phyloP scores from a whole-genome alignment of 108 stramenopile genomes.

The Aurantiochytrium sp. region DNA sequence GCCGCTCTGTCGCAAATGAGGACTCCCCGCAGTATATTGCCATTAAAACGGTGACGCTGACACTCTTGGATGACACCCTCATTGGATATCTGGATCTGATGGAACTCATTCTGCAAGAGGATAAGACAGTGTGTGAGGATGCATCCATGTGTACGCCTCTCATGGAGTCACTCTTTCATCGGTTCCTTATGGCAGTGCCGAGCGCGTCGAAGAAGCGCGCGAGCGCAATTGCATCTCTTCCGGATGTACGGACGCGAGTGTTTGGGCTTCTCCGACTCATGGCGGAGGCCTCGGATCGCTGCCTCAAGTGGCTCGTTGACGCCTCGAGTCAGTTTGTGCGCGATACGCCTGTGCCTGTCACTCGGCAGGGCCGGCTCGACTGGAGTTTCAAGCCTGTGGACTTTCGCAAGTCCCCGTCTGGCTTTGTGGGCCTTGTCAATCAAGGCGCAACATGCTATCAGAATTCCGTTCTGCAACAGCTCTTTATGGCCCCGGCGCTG shows the following conservation, averaged over 20 bases:
- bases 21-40: not conserved
- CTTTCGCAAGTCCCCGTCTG: not conserved
- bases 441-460: slow-evolving; percentile 22
- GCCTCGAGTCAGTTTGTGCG: not conserved
- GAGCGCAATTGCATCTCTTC: not conserved
- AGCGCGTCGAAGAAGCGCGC: not conserved
- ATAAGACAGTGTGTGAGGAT: not conserved
- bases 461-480: slow-evolving; percentile 18
- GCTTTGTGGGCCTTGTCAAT: slow-evolving; percentile 19
- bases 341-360: not conserved
- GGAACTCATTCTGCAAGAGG: not conserved
- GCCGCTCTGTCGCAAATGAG: not conserved
- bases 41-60: not conserved
- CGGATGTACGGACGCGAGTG: not conserved
- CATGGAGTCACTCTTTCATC: not conserved
- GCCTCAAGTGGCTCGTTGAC: not conserved
- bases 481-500: slow-evolving; percentile 8
- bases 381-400: slow-evolving; percentile 10
- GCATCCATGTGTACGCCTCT: not conserved
- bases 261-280: not conserved
- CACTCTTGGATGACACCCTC: not conserved
- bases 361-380: not conserved
- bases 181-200: slow-evolving; percentile 6
- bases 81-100: not conserved
- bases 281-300: not conserved